Evolutionary conservation across 768 basidiomycete genomes (phyloP).

Genomic region (Amanita molliuscula): DNA sequence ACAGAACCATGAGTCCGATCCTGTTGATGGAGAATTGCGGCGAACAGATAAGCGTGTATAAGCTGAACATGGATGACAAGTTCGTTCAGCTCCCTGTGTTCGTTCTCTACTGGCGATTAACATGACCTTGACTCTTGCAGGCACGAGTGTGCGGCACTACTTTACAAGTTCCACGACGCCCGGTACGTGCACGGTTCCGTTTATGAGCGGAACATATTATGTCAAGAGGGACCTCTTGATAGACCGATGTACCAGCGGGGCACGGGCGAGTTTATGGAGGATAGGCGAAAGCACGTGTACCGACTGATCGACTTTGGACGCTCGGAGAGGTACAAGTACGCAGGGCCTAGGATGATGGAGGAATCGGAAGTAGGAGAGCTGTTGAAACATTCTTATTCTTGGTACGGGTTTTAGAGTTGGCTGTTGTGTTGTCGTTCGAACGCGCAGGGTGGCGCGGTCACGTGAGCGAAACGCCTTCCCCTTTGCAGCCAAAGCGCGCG

Average conservation of each 20-base stretch:
- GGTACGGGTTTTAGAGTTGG: background rate
- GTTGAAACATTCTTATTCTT: background rate
- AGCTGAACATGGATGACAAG: slow-evolving; percentile 27
- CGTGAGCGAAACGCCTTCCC: too few species aligned
- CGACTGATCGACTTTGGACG: slow-evolving; percentile 4
- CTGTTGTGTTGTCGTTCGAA: background rate
- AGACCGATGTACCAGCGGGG: background rate
- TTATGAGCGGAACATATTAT: slow-evolving; percentile 26
- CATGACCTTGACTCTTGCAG: slow-evolving; percentile 10
- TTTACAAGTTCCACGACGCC: slow-evolving; percentile 24
- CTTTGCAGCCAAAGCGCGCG: background rate
- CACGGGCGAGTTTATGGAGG: background rate
- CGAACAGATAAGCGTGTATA: slow-evolving; percentile 13
- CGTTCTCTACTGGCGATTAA: background rate
- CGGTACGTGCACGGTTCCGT: slow-evolving; percentile 28
- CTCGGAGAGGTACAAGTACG: background rate
- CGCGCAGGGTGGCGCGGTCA: too few species aligned
- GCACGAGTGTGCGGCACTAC: slow-evolving; percentile 29
- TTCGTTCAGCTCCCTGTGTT: slow-evolving; percentile 10
- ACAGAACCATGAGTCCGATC: slow-evolving; percentile 28
- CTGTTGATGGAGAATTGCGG: slow-evolving; percentile 36
- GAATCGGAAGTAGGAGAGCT: background rate
- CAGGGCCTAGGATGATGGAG: background rate
- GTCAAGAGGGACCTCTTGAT: slow-evolving; percentile 23
- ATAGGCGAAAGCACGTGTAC: background rate